Base-by-base conservation (phyloP, 441 rosid species). In the Euphorbia celastroides region DNA sequence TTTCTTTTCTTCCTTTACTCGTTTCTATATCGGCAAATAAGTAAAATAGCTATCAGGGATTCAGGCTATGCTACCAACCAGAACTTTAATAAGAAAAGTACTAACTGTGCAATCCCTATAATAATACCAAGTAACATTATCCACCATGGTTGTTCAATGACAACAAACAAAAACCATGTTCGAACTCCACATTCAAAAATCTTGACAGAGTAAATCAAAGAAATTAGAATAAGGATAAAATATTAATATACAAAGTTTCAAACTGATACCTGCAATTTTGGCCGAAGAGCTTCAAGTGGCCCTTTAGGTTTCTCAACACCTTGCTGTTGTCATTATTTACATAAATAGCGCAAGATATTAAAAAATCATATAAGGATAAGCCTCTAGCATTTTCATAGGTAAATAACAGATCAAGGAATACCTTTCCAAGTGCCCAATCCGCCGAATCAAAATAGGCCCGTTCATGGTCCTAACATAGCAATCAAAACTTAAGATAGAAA, bases 391-490 rank as follows among this genome's bases (percentile, higher is more conserved):
- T 26, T 31, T 63, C 46, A 19, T 57, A 57, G 25, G 52, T 56
- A 27, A 23, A 69, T 31, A 32, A 7, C 48, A 67, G 64, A 57
- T 68, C 32, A 13, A 19, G n/a, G 36, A 72, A 59, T 84, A 89
- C 99, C 98, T 94, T 94, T 78, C 99, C 99, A 76, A 94, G 93
- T 44, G 99, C 99, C 99, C 99, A 94, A 71, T 92, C 99, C 74
- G 99, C 99, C 62, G 99, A 94, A 74, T 94, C 99, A 79, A 94
- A 94, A 81, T 84, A 94, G 16, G 99, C 99, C 68, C 99, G 88
- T 68, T 94, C 99, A 67, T 89, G 94, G 73, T 94, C 99, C 99
- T 94, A 75, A 57, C 46, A 80, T 62, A 59, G 65, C 75, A 56
- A 69, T 38, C 62, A 74, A 27, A 74, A 52, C 28, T 48, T 60